Base-by-base conservation (phyloP, 2,329 filamentous ascomycete species). In the Ceratocystiopsis sp. region DNA sequence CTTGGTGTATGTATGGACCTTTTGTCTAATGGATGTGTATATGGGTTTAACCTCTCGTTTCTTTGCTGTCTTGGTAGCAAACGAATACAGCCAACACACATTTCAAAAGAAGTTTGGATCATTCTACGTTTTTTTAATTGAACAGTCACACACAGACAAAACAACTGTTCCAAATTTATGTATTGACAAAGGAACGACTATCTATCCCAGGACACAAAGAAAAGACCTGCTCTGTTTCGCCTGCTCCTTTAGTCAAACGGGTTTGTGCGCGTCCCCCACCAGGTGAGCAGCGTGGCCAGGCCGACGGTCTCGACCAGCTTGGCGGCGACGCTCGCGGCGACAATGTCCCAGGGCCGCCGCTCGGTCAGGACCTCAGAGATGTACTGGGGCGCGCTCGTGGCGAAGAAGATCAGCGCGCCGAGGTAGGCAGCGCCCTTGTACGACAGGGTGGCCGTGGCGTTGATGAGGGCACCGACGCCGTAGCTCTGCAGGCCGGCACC, bases 341-440 rank as follows among this genome's bases (percentile, higher is more conserved):
- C 77, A 49, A 84, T 89, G 64, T 96, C 89, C 46, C 91, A 64
- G 42, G 89, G 84, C 47, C 87, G 81, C 74, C 89, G 93, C 75
- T 96, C 89, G 39, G 82, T 79, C 60, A 93, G 71, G 61, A 95
- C 60, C 63, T 94, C 84, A 53, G 78, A 75, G 60, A 96, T 73
- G 65, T 93, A 80, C 85, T 94, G 10, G 52, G 89, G 89, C 56
- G 86, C 87, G 56, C 85, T 79, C 53, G 80, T 87, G 53, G 89
- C 89, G 51, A 86, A 73, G 73, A 96, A 96, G 70, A 96, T 82
- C 60, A 96, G 69, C 48, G 73, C 73, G 53, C 91, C 91, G 48
- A 96, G 72, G 68, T 95, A 96, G 45, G 89, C 85, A 50, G 91
- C 86, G 54, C 91, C 91, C 76, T 94, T 96, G 73, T 96, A 96